These are phyloP conservation scores for Phaeosphaeria sp. DNA, from an alignment of 2,329 filamentous ascomycete genomes.

Conservation along the genomic window DNA sequence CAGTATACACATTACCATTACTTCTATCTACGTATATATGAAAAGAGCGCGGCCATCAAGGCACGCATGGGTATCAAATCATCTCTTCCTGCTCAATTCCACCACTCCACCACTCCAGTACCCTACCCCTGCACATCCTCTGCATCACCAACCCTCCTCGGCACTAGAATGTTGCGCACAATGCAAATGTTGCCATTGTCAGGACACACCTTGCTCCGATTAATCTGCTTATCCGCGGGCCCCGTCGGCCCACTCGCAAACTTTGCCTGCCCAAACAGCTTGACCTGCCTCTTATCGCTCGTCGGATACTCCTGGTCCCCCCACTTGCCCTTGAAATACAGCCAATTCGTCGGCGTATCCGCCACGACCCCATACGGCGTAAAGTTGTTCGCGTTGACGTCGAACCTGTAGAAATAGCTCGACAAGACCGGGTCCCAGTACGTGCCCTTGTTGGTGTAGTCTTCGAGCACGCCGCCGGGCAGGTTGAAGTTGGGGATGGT, in stretches of 20 bases:
- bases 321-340: slow-evolving; percentile 66
- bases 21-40: not conserved
- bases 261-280: slow-evolving; percentile 53
- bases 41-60: not conserved
- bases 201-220: slow-evolving; percentile 64
- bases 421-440: slow-evolving; percentile 67
- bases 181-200: slow-evolving; percentile 56
- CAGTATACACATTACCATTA: slow-evolving; percentile 1
- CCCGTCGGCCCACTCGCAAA: slow-evolving; percentile 67
- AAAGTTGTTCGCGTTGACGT: slow-evolving; percentile 52
- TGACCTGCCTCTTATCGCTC: slow-evolving; percentile 58
- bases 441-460: slow-evolving; percentile 61
- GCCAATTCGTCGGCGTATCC: slow-evolving; percentile 58
- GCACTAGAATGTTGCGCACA: slow-evolving; percentile 49
- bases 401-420: slow-evolving; percentile 64
- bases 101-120: not conserved
- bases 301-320: slow-evolving; percentile 66
- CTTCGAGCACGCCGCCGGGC: slow-evolving; percentile 57
- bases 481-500: slow-evolving; percentile 67
- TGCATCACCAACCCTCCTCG: slow-evolving; percentile 20
- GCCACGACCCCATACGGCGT: slow-evolving; percentile 52
- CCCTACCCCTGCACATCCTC: not conserved
- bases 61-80: not conserved
- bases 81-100: not conserved
- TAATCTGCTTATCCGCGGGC: slow-evolving; percentile 65